Percentiles rank a stretch among this genome's conserved stretches.
phyloP scores from a whole-genome alignment of 2,329 filamentous ascomycete species.

The Zarea fungicola region DNA sequence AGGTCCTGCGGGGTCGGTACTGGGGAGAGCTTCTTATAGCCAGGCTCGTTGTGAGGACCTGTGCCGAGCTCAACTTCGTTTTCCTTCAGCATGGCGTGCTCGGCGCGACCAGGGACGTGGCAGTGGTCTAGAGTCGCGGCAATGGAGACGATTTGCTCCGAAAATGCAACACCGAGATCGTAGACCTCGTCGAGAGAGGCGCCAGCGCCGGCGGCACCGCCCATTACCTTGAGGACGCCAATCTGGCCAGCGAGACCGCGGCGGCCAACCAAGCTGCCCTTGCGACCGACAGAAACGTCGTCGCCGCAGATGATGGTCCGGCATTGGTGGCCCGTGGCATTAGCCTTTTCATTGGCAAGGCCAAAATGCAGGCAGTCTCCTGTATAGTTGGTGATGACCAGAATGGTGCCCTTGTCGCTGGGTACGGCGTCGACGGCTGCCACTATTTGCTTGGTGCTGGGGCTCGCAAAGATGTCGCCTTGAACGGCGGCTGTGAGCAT shows the following conservation, averaged over 20 bases:
- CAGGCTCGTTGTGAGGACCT: slow-evolving; percentile 63
- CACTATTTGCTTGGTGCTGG: slow-evolving; percentile 58
- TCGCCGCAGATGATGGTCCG: slow-evolving; percentile 58
- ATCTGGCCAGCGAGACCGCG: slow-evolving; percentile 59
- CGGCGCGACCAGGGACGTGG: slow-evolving; percentile 49
- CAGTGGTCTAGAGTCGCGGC: slow-evolving; percentile 56
- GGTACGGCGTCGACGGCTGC: slow-evolving; percentile 51
- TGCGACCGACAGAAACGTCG: slow-evolving; percentile 58
- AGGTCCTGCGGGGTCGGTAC: slow-evolving; percentile 43
- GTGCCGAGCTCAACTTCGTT: slow-evolving; percentile 60
- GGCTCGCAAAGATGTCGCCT: slow-evolving; percentile 60
- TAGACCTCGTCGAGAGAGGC: slow-evolving; percentile 46
- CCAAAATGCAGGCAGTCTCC: slow-evolving; percentile 60
- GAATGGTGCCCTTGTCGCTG: slow-evolving; percentile 50
- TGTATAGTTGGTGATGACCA: slow-evolving; percentile 62
- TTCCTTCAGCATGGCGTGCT: slow-evolving; percentile 42
- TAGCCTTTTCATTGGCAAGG: slow-evolving; percentile 53
- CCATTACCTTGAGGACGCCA: slow-evolving; percentile 53
- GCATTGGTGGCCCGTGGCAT: slow-evolving; percentile 48
- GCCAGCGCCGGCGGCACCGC: slow-evolving; percentile 43
- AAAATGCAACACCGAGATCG: slow-evolving; percentile 44
- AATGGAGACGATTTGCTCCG: slow-evolving; percentile 50
- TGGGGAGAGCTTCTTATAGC: slow-evolving; percentile 51
- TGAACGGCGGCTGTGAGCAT: slow-evolving; percentile 56
- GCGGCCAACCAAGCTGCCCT: slow-evolving; percentile 53